Percentiles rank a stretch among this genome's conserved stretches.
These are phyloP conservation scores for Botryotinia calthae DNA, from an alignment of 2,329 filamentous ascomycete species.

Conservation along the genomic window DNA sequence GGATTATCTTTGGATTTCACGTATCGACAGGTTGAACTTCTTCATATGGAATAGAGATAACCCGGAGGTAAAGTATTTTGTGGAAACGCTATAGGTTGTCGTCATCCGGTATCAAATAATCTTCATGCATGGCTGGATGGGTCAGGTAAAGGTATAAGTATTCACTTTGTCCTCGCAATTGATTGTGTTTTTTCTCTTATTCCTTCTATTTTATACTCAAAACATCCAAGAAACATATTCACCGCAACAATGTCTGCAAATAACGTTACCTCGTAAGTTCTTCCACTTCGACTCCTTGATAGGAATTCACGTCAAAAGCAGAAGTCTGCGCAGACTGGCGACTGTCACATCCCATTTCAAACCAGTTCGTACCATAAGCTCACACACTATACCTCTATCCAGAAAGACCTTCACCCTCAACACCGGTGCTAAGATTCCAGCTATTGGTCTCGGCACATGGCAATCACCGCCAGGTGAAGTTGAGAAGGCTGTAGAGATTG, in stretches of 20 bases:
- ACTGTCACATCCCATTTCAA: constrained; percentile 16
- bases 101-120: constrained; percentile 15
- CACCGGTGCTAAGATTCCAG: constrained; percentile 74
- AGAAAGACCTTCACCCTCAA: constrained; percentile 65
- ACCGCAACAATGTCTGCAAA: constrained; percentile 36
- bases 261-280: constrained; percentile 33
- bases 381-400: constrained; percentile 23
- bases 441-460: constrained; percentile 76
- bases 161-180: background rate
- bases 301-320: constrained; percentile 25
- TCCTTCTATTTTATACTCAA: background rate
- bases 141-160: constrained; percentile 17
- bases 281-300: background rate
- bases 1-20: constrained; percentile 7
- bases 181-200: background rate
- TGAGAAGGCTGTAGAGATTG: constrained; percentile 66
- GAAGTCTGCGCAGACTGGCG: constrained; percentile 21
- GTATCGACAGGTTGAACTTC: constrained; percentile 2
- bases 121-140: background rate
- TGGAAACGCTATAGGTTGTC: constrained; percentile 2
- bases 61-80: constrained; percentile 6
- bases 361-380: constrained; percentile 23
- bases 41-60: constrained; percentile 7
- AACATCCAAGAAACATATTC: background rate
- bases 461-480: constrained; percentile 68